A percentile compares a stretch with the other conserved stretches of the same genome.
Evolutionary conservation across 2,329 filamentous ascomycete genomes (phyloP).

Genomic region (Colletotrichum aenigma): DNA sequence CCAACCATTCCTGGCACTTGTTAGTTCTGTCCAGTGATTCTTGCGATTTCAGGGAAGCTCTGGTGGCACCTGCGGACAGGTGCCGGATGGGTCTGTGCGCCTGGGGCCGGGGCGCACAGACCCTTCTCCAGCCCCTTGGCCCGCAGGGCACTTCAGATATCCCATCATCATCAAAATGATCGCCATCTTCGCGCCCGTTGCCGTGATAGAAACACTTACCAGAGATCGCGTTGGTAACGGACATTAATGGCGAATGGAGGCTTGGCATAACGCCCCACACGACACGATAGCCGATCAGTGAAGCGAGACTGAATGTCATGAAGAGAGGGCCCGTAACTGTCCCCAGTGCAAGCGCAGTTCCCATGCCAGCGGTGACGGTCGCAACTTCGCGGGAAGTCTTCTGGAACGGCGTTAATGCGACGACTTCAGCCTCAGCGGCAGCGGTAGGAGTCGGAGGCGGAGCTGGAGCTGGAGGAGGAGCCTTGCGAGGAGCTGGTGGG

Average conservation of each 20-base stretch:
- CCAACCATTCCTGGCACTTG: constrained; percentile 74
- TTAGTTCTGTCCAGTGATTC: constrained; percentile 16
- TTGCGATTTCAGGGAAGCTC: neutral
- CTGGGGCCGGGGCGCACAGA: too few species aligned
- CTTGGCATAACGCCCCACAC: too few species aligned
- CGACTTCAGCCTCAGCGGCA: constrained; percentile 57
- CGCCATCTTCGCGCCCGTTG: neutral
- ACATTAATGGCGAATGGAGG: constrained; percentile 79
- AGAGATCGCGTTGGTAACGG: constrained; percentile 90
- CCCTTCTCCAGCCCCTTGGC: too few species aligned
- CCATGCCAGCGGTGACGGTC: constrained; percentile 78
- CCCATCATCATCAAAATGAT: neutral
- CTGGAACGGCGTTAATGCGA: constrained; percentile 82
- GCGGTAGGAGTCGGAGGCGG: constrained; percentile 33
- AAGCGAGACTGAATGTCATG: constrained; percentile 85
- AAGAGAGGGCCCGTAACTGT: constrained; percentile 83
- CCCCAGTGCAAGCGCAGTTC: constrained; percentile 74
- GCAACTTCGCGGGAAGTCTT: constrained; percentile 78
- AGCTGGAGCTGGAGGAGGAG: constrained; percentile 56
- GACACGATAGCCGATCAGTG: constrained; percentile 84
- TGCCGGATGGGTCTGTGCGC: neutral
- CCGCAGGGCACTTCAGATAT: rapidly evolving
- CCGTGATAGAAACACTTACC: constrained; percentile 41
- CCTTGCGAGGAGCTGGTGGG: constrained; percentile 74
- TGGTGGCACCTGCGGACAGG: neutral